phyloP scores from a whole-genome alignment of 768 basidiomycete genomes.

The Sarcomyxa edulis region DNA sequence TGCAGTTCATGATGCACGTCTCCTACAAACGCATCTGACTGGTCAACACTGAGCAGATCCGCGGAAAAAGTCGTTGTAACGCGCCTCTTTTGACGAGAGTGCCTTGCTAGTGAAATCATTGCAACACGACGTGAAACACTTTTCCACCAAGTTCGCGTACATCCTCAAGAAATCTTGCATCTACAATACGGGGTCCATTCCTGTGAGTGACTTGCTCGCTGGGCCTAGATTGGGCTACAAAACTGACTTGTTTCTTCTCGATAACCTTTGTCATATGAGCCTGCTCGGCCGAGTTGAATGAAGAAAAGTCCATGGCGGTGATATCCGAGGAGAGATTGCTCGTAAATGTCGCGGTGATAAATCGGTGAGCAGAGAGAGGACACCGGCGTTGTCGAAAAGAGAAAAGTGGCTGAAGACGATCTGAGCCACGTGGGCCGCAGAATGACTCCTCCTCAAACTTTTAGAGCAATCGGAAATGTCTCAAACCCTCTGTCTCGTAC shows the following conservation, averaged over 20 bases:
- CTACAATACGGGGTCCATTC: conserved; percentile 39
- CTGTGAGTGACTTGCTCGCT: conserved; percentile 2
- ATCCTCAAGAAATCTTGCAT: conserved; percentile 98
- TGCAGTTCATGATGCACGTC: conserved; percentile 86
- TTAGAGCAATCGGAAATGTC: too few relatives aligned
- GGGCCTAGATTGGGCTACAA: too few relatives aligned
- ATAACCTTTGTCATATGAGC: conserved; percentile 94
- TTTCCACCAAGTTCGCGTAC: conserved; percentile 92
- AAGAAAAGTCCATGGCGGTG: conserved; percentile 80
- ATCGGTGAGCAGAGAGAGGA: too few relatives aligned
- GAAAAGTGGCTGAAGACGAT: conserved; percentile 5
- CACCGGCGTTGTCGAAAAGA: too few relatives aligned
- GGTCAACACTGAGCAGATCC: background rate
- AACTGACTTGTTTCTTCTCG: conserved; percentile 89
- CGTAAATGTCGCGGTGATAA: too few relatives aligned
- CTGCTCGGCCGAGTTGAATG: conserved; percentile 86
- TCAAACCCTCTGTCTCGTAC: too few relatives aligned
- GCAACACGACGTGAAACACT: conserved; percentile 92
- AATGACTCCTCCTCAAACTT: too few relatives aligned
- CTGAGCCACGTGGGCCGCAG: too few relatives aligned
- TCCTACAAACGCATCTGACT: conserved; percentile 43
- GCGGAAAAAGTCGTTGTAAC: conserved; percentile 1
- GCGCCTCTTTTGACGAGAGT: conserved; percentile 87
- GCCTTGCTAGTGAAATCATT: conserved; percentile 98
- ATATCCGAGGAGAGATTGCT: background rate